Base-by-base conservation (phyloP, 768 basidiomycete genomes). In the Rhodotorula diobovata region DNA sequence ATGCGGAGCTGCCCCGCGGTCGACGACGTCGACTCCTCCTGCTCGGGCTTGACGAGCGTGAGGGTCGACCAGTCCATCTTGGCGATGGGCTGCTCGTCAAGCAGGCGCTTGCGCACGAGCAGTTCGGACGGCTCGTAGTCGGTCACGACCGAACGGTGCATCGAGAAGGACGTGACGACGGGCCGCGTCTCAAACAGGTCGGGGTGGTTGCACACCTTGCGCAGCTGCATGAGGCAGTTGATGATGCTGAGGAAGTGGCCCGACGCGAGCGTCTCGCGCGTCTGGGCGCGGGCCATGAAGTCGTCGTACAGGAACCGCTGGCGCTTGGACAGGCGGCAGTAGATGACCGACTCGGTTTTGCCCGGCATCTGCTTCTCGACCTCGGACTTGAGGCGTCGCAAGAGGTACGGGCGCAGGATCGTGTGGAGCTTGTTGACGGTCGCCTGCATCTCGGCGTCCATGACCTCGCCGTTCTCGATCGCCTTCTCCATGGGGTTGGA, bases 141-240 rank as follows among this genome's bases (percentile, higher is more conserved):
- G 28, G 70, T 73, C 11, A 80, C 79, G 30, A 82, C 80, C 3
- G 79, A 78, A 18, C 75, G 71, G 35, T 78, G 76, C 81, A 83
- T 82, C n/a, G 80, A 80, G 76, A 83, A 82, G 34, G 81, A 82
- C 23, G 83, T 83, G 39, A 80, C 69, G 62, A 83, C 80, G 14
- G 81, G 81, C 58, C 83, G 79, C 14, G 76, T 75, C 61, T 92
- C 89, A 79, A 99, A 98, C 18, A 97, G 81, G 82, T 91, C 91
- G 0, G 95, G 94, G 80, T 99, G 95, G 28, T 92, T 95, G 83
- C 92, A 93, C 4, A 93, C 92, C 85, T 98, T 98, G 67, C 95
- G 90, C 21, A 97, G 85, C 79, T 97, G 95, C 95, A 98, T 97
- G 66, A 97, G 87, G 46, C 82, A 82, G 72, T 83, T 83, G 74